Percentiles rank a stretch among this genome's conserved stretches.
Conservation (phyloP, 169 alveolate genomes). For the Plasmodium berghei region DNA sequence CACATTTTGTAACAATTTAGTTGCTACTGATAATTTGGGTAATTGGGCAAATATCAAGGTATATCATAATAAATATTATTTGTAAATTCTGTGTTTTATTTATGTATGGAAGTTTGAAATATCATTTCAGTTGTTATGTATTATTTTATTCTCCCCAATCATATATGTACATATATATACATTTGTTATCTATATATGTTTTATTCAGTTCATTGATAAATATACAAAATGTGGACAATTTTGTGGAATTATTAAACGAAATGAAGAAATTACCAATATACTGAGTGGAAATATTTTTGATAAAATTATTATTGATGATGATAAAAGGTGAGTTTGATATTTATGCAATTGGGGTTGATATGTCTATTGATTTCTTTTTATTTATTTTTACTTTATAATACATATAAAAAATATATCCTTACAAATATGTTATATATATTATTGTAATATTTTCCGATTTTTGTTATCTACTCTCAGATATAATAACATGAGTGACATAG, state of each 20-base stretch:
- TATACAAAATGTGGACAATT: conserved; percentile 1
- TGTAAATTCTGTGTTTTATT: neutral
- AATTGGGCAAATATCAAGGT: conserved; percentile 10
- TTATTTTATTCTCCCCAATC: neutral
- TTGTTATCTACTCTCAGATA: no score
- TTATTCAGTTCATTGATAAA: conserved; percentile 14
- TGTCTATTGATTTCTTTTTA: no score
- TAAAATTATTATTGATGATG: conserved; percentile 10
- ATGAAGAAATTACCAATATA: conserved; percentile 7
- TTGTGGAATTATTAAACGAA: conserved; percentile 22
- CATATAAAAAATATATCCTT: no score
- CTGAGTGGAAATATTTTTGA: conserved; percentile 35
- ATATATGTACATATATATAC: neutral
- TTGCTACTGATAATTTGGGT: neutral
- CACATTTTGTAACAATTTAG: conserved; percentile 9
- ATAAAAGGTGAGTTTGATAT: conserved; percentile 2
- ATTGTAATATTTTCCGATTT: no score
- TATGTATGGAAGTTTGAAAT: neutral
- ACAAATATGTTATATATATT: no score
- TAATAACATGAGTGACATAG: no score
- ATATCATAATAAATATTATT: neutral
- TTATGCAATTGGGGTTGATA: neutral
- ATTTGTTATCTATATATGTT: neutral
- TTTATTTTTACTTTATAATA: no score
- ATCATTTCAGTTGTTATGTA: neutral